A percentile compares a stretch with the other conserved stretches of the same genome.
Conservation (phyloP, 2,329 filamentous ascomycete species). For the Colletotrichum sp. region DNA sequence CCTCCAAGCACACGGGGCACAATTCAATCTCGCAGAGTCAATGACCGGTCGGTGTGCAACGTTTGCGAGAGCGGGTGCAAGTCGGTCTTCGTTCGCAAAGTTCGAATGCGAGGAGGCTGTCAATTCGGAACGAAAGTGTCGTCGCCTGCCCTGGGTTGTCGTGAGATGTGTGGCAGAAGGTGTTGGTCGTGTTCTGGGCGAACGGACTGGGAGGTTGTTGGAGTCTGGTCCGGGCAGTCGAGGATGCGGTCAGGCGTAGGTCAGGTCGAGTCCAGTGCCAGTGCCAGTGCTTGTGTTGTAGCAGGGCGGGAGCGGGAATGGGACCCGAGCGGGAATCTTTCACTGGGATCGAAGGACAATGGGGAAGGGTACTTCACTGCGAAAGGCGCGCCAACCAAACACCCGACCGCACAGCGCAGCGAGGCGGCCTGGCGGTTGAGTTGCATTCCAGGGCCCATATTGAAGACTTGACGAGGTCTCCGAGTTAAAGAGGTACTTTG, state of each 20-base stretch:
- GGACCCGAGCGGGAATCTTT: slow-evolving; percentile 17
- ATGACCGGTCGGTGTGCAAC: not conserved
- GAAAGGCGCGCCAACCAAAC: slow-evolving; percentile 8
- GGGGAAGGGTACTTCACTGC: not conserved
- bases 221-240: not conserved
- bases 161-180: not conserved
- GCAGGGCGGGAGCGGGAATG: slow-evolving; percentile 19
- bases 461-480: not conserved
- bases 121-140: not conserved
- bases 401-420: not conserved
- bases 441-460: slow-evolving; percentile 2
- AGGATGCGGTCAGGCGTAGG: slow-evolving; percentile 17
- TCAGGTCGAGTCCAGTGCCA: slow-evolving; percentile 5
- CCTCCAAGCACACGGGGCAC: not conserved
- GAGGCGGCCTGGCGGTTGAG: not conserved
- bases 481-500: not conserved
- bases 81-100: not conserved
- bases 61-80: not conserved
- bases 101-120: not conserved
- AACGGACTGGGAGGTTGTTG: not conserved
- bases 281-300: slow-evolving; percentile 15
- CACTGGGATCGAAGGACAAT: slow-evolving; percentile 14
- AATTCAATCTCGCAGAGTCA: not conserved
- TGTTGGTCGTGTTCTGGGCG: not conserved
- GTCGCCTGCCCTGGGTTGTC: not conserved